A percentile compares a stretch with the other conserved stretches of the same genome.
Evolutionary conservation across 1,284 basidiomycete genomes (phyloP).

Genomic region (Rhodotorula sp.): DNA sequence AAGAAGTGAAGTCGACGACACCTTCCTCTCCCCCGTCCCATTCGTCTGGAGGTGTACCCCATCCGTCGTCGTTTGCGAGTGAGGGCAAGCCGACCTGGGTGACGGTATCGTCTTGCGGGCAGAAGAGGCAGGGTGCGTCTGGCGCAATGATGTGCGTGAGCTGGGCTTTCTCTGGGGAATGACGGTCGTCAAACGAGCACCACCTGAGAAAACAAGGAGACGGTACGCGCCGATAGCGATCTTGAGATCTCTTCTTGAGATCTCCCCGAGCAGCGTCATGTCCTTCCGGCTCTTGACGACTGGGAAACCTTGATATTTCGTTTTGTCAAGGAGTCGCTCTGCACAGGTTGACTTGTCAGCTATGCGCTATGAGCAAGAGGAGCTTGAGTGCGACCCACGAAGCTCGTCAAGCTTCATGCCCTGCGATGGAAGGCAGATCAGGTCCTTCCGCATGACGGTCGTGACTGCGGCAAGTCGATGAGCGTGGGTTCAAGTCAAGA

Average conservation of each 20-base stretch:
- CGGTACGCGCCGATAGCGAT: constrained; percentile 71
- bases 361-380: too few species aligned
- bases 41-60: constrained; percentile 26
- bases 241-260: constrained; percentile 78
- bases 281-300: constrained; percentile 62
- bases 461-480: constrained; percentile 62
- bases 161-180: constrained; percentile 65
- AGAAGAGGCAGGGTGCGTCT: constrained; percentile 70
- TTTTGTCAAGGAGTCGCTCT: constrained; percentile 69
- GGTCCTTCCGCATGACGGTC: constrained; percentile 78
- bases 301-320: constrained; percentile 86
- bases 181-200: not conserved
- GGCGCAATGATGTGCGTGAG: constrained; percentile 62
- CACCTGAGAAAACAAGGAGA: not conserved
- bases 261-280: constrained; percentile 76
- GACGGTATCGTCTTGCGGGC: constrained; percentile 42
- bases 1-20: constrained; percentile 74
- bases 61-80: not conserved
- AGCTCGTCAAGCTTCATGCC: constrained; percentile 76
- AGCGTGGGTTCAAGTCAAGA: too few species aligned
- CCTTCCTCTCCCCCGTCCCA: constrained; percentile 45
- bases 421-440: constrained; percentile 68
- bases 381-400: constrained; percentile 57
- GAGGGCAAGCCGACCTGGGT: too few species aligned
- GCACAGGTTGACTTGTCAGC: not conserved